Percentiles rank a stretch among this genome's conserved stretches.
Conservation (phyloP, 140 eudicot species). For the Stevia rebaudiana region DNA sequence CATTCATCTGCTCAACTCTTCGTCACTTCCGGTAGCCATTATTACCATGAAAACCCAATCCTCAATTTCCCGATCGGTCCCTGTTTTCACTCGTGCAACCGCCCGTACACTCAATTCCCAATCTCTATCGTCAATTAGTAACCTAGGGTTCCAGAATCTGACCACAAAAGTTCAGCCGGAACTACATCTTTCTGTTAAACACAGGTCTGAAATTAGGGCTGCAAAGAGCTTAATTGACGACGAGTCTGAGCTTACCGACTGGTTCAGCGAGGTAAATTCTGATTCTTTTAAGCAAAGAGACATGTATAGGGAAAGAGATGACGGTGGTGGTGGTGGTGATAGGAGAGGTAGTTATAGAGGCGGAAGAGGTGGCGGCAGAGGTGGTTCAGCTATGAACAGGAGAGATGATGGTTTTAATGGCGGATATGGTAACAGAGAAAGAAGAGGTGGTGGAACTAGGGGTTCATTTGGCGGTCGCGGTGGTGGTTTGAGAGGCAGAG, state of each 20-base stretch:
- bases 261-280: slow-evolving; percentile 65
- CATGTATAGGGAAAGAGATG: slow-evolving; percentile 32
- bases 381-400: slow-evolving; percentile 19
- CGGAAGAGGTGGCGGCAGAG: slow-evolving; percentile 29
- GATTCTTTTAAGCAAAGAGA: slow-evolving; percentile 28
- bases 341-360: slow-evolving; percentile 25
- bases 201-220: slow-evolving; percentile 32
- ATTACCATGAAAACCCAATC: slow-evolving; percentile 39
- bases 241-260: slow-evolving; percentile 61
- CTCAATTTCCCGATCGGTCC: slow-evolving; percentile 12
- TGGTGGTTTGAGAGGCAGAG: slow-evolving; percentile 30
- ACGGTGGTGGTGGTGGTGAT: slow-evolving; percentile 18
- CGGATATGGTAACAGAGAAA: slow-evolving; percentile 13
- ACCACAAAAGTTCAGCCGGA: neutral
- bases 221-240: slow-evolving; percentile 65
- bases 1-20: slow-evolving; percentile 34
- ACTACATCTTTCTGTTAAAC: slow-evolving; percentile 18
- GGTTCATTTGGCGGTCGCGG: slow-evolving; percentile 17
- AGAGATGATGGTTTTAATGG: slow-evolving; percentile 21
- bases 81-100: slow-evolving; percentile 35
- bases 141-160: slow-evolving; percentile 26
- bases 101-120: slow-evolving; percentile 43
- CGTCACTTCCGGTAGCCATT: slow-evolving; percentile 38
- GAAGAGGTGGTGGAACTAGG: slow-evolving; percentile 23
- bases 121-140: slow-evolving; percentile 27